Evolutionary conservation across 345 rosid species (phyloP), one percentile per base, ranked within the genome.

Genomic region (Lumnitzera racemosa): DNA sequence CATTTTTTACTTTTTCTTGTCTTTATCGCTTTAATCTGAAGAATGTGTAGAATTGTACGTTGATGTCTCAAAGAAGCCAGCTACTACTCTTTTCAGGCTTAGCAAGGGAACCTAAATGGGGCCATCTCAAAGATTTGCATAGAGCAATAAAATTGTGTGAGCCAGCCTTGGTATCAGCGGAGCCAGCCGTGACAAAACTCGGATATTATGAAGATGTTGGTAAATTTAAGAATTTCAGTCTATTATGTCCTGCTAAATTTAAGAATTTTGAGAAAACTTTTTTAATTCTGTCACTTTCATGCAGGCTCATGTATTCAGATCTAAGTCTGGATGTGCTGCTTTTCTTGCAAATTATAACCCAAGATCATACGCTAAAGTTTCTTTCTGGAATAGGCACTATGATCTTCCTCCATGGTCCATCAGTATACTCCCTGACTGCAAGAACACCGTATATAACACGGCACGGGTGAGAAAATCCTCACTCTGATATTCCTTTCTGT

Each of bases 401-500:
- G 85, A 90, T 71, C 75, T 95, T 51, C 99, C 99, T 70, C 96
- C 99, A 8, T 95, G 99, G 99, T 90, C 99, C 67, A 80, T 95
- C 59, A 95, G 99, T 78, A 86, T 95, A 71, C 96, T 95, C 59
- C 98, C 97, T 11, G 98, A 90, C 78, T 95, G 98, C 90, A 86
- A 86, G 83, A 90, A 88, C 76, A 95, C 98, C 3, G 96, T 81
- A 47, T 95, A 90, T 80, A 90, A 95, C 82, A 95, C 99, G 56
- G 99, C 98, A 68, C 81, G 95, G 86, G 99, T 90, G 63, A 78
- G 84, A 59, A 64, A 13, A 36, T 36, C 10, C 43, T 36, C 7
- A 36, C 11, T 36, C 43, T 52, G 49, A 23, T 7, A 51, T 68
- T 49, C 17, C 51, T 49, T 14, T 49, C 52, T 36, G 1, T 36